Evolutionary conservation across 2,329 filamentous ascomycete species (phyloP).

Genomic region (Botryotinia convoluta): DNA sequence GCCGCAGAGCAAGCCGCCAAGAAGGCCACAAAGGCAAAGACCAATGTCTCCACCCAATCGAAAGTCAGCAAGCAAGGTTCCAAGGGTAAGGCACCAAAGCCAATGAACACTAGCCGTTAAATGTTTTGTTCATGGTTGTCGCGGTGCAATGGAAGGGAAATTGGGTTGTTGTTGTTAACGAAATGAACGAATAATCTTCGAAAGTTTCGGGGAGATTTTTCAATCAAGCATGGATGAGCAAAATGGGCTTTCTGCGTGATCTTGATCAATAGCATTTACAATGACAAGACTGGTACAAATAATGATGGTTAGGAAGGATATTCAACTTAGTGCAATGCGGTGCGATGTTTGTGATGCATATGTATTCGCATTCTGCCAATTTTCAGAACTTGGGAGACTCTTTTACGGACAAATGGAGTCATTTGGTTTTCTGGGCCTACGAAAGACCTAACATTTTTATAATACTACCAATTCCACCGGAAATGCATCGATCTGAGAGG

Average conservation of each 20-base stretch:
- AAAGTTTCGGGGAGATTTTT: slow-evolving; percentile 18
- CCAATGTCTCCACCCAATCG: slow-evolving; percentile 65
- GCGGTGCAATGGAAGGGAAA: slow-evolving; percentile 18
- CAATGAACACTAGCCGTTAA: slow-evolving; percentile 84
- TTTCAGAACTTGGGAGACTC: not conserved
- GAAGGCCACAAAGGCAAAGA: slow-evolving; percentile 99
- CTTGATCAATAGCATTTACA: slow-evolving; percentile 37
- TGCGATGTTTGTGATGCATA: slow-evolving; percentile 14
- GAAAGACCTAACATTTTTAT: slow-evolving; percentile 3
- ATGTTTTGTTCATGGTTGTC: slow-evolving; percentile 22
- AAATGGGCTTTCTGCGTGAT: slow-evolving; percentile 37
- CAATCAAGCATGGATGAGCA: slow-evolving; percentile 36
- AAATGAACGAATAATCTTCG: slow-evolving; percentile 14
- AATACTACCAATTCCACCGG: slow-evolving; percentile 4
- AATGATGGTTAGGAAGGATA: not conserved
- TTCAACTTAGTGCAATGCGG: slow-evolving; percentile 7
- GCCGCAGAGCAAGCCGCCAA: slow-evolving; percentile 80
- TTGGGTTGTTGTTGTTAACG: slow-evolving; percentile 31
- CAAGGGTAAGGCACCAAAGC: slow-evolving; percentile 86
- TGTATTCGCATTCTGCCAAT: slow-evolving; percentile 1
- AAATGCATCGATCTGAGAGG: not conserved
- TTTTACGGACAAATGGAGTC: slow-evolving; percentile 8
- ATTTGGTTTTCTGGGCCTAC: slow-evolving; percentile 10
- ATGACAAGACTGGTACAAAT: slow-evolving; percentile 35
- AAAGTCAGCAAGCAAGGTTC: slow-evolving; percentile 91